Conservation (phyloP, 371 early-diverging fungal species). For the Umbelopsis sp. region DNA sequence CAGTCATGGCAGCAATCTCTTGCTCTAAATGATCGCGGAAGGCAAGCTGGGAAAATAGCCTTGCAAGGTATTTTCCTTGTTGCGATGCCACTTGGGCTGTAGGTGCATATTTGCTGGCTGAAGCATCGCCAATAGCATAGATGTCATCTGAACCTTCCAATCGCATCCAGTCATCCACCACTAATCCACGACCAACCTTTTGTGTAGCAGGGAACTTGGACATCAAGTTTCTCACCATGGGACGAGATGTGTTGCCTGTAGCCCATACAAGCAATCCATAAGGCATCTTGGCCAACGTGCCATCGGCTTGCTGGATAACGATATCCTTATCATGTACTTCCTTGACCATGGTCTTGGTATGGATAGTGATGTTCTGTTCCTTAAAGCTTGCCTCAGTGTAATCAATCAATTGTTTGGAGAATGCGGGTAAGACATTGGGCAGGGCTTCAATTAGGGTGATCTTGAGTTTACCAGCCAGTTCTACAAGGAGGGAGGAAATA, state of each 20-base stretch:
- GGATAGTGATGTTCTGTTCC: constrained; percentile 82
- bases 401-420: constrained; percentile 85
- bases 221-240: constrained; percentile 77
- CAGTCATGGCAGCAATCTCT: constrained; percentile 31
- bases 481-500: constrained; percentile 27
- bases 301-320: constrained; percentile 75
- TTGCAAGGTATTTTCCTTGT: constrained; percentile 87
- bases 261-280: constrained; percentile 94
- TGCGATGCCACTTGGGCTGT: constrained; percentile 92
- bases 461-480: constrained; percentile 79
- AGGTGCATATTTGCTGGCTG: constrained; percentile 85
- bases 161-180: constrained; percentile 83
- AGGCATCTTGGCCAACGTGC: constrained; percentile 67
- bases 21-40: constrained; percentile 46
- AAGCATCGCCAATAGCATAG: constrained; percentile 89
- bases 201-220: constrained; percentile 73
- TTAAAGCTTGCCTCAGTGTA: constrained; percentile 90
- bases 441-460: constrained; percentile 91
- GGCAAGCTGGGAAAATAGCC: constrained; percentile 63
- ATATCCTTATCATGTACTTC: constrained; percentile 83
- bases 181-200: constrained; percentile 79
- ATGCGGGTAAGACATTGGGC: constrained; percentile 87
- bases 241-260: constrained; percentile 89
- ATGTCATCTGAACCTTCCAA: constrained; percentile 76
- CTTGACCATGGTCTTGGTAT: constrained; percentile 90